These are phyloP conservation scores for Colletotrichum phormii DNA, from an alignment of 2,329 filamentous ascomycete species.

Conservation along the genomic window DNA sequence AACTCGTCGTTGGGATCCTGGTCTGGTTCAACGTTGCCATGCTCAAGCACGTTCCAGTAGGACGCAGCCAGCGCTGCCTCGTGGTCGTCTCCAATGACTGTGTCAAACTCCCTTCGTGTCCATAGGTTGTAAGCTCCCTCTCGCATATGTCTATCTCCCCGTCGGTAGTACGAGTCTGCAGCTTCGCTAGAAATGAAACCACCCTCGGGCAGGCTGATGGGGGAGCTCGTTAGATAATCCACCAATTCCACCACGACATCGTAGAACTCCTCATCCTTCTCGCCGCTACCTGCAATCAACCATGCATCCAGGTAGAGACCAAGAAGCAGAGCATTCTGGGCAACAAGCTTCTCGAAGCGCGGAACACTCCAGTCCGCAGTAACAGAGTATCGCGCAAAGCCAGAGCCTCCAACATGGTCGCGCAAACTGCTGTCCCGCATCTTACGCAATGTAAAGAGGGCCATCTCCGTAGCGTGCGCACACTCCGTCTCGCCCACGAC, in stretches of 20 bases:
- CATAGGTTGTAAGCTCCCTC: conserved; percentile 97
- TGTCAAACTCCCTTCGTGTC: conserved; percentile 88
- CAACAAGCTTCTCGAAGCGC: conserved; percentile 97
- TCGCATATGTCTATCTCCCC: conserved; percentile 82
- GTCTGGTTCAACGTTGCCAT: conserved; percentile 86
- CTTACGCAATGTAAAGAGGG: conserved; percentile 80
- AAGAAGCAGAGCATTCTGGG: conserved; percentile 89
- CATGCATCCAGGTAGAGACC: conserved; percentile 89
- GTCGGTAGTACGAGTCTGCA: conserved; percentile 82
- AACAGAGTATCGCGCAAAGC: conserved; percentile 82
- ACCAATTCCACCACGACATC: conserved; percentile 84
- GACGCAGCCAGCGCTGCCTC: conserved; percentile 75
- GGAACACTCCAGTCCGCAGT: conserved; percentile 94
- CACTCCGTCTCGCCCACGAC: conserved; percentile 89
- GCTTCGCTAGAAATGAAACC: conserved; percentile 92
- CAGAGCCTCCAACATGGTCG: conserved; percentile 65
- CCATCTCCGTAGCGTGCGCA: conserved; percentile 80
- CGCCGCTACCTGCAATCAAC: conserved; percentile 59
- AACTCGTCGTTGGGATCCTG: conserved; percentile 95
- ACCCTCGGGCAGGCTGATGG: conserved; percentile 75
- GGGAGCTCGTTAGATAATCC: conserved; percentile 82
- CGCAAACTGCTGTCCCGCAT: conserved; percentile 71
- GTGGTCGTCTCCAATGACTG: conserved; percentile 70
- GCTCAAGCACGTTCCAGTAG: conserved; percentile 85
- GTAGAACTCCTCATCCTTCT: conserved; percentile 76